phyloP scores from a whole-genome alignment of 495 filamentous ascomycete genomes.

The Neurospora sublineolata region DNA sequence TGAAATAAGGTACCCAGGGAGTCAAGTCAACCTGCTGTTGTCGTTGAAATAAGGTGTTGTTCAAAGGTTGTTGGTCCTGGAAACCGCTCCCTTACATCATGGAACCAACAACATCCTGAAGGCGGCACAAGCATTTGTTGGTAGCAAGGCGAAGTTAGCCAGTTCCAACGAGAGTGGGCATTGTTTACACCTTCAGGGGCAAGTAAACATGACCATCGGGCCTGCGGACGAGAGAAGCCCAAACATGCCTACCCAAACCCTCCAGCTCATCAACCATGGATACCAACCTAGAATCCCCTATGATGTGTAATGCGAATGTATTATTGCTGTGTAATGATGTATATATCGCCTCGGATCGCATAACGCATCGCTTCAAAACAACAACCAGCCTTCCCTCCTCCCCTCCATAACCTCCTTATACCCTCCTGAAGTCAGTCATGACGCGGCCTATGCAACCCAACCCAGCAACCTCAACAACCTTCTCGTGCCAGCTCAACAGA shows the following conservation, averaged over 20 bases:
- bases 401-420: slow-evolving; percentile 36
- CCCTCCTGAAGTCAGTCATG: slow-evolving; percentile 86
- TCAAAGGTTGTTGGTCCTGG: not conserved
- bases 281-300: not conserved
- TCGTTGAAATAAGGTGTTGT: not conserved
- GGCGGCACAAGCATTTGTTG: not conserved
- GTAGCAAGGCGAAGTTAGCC: not conserved
- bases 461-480: slow-evolving; percentile 81
- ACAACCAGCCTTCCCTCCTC: not conserved
- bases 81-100: not conserved
- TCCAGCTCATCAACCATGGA: not conserved
- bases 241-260: not conserved
- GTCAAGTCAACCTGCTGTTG: not conserved
- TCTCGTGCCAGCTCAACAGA: slow-evolving; percentile 90
- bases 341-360: not conserved
- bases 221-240: not conserved
- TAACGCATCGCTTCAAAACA: not conserved
- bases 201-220: not conserved
- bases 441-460: slow-evolving; percentile 76
- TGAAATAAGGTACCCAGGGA: not conserved
- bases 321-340: not conserved
- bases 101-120: not conserved
- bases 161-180: not conserved
- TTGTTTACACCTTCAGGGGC: not conserved
- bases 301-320: not conserved